phyloP scores from a whole-genome alignment of 169 alveolate genomes.

The Perkinsus olseni region DNA sequence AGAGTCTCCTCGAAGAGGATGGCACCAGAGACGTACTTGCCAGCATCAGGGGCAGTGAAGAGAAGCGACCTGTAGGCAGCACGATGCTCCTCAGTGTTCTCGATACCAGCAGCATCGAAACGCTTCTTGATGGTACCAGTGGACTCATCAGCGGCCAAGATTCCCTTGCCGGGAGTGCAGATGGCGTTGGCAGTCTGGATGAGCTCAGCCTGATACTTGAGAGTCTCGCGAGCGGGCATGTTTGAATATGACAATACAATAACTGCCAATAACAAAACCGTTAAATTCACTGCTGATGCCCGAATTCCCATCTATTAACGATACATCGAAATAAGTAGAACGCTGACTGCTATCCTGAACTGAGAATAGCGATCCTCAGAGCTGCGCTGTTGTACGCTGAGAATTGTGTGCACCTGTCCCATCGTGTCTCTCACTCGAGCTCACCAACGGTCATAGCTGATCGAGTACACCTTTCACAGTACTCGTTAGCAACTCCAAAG shows the following conservation, averaged over 20 bases:
- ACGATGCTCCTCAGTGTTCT: constrained; percentile 90
- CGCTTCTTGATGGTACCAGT: constrained; percentile 91
- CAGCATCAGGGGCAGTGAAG: constrained; percentile 82
- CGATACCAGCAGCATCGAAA: constrained; percentile 79
- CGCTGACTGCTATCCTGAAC: too few relatives aligned
- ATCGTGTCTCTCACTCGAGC: too few relatives aligned
- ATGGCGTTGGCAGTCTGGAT: constrained; percentile 29
- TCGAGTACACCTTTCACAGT: too few relatives aligned
- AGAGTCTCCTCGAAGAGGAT: constrained; percentile 97
- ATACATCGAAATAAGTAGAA: too few relatives aligned
- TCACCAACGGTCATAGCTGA: too few relatives aligned
- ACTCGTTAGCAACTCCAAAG: too few relatives aligned
- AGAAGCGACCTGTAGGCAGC: constrained; percentile 89
- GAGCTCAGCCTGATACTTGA: constrained; percentile 18
- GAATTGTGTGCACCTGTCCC: too few relatives aligned
- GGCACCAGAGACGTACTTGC: constrained; percentile 94
- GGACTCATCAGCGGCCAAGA: constrained; percentile 98
- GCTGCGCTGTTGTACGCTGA: too few relatives aligned
- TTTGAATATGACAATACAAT: background rate
- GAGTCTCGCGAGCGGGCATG: background rate
- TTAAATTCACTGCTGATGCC: too few relatives aligned
- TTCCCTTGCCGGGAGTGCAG: constrained; percentile 85
- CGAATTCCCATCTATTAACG: too few relatives aligned
- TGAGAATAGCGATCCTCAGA: too few relatives aligned
- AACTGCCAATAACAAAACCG: too few relatives aligned